phyloP scores from a whole-genome alignment of 2,329 filamentous ascomycete genomes.

The Aureobasidium mangrovei region DNA sequence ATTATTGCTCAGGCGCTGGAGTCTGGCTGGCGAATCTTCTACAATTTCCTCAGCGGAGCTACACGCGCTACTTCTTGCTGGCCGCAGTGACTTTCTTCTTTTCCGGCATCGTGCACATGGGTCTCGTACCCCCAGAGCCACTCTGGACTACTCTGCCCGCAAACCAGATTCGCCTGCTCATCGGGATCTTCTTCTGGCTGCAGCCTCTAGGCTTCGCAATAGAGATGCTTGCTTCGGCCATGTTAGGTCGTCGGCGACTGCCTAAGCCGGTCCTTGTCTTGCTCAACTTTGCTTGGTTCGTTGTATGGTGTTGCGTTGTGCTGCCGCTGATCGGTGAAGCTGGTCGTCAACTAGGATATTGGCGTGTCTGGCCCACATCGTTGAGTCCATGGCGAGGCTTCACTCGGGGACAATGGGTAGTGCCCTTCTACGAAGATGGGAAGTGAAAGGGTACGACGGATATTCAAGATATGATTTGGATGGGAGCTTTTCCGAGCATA shows the following conservation, averaged over 20 bases:
- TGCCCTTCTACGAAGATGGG: no score
- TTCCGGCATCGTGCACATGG: slow-evolving; percentile 25
- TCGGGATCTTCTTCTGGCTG: slow-evolving; percentile 23
- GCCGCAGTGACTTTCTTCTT: slow-evolving; percentile 21
- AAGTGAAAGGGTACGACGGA: no score
- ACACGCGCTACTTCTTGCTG: slow-evolving; percentile 20
- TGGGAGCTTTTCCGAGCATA: no score
- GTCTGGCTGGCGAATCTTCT: slow-evolving; percentile 20
- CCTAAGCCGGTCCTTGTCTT: slow-evolving; percentile 11
- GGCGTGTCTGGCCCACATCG: slow-evolving; percentile 20
- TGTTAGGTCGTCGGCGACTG: not conserved
- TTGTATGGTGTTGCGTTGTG: slow-evolving; percentile 19
- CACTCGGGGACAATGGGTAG: slow-evolving; percentile 17
- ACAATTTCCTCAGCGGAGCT: slow-evolving; percentile 11
- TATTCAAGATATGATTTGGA: no score
- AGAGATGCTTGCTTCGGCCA: slow-evolving; percentile 18
- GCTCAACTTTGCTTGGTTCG: slow-evolving; percentile 19
- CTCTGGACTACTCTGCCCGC: slow-evolving; percentile 12
- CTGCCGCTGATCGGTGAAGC: slow-evolving; percentile 21
- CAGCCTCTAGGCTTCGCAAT: slow-evolving; percentile 22
- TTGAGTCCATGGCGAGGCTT: slow-evolving; percentile 20
- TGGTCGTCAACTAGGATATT: slow-evolving; percentile 21
- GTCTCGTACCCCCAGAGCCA: slow-evolving; percentile 24
- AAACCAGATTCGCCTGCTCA: slow-evolving; percentile 5
- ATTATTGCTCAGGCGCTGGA: slow-evolving; percentile 20